These are phyloP conservation scores for Ophiocordyceps camponoti-rufipedis DNA, from an alignment of 2,329 filamentous ascomycete species.

Conservation along the genomic window DNA sequence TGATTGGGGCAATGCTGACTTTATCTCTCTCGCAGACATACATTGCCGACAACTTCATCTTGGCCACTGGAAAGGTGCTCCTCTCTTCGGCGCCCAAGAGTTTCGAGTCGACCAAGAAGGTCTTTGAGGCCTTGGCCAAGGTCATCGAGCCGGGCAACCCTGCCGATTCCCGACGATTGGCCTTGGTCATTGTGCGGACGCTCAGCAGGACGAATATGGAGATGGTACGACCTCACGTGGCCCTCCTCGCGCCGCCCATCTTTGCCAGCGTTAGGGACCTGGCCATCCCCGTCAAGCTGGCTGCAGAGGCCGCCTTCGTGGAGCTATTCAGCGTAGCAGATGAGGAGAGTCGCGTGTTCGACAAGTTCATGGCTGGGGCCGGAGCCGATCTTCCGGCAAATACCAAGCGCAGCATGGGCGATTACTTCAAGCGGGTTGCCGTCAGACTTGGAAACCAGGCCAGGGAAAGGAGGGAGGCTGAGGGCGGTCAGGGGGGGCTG, in stretches of 20 bases:
- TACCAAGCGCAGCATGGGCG: slow-evolving; percentile 76
- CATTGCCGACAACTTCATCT: slow-evolving; percentile 71
- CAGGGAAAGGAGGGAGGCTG: slow-evolving; percentile 75
- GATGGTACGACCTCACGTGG: slow-evolving; percentile 63
- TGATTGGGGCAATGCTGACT: background rate
- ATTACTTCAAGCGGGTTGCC: slow-evolving; percentile 93
- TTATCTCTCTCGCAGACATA: slow-evolving; percentile 35
- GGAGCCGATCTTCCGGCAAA: slow-evolving; percentile 48
- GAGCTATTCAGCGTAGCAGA: slow-evolving; percentile 81
- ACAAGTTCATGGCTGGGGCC: slow-evolving; percentile 66
- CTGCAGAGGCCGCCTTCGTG: slow-evolving; percentile 87
- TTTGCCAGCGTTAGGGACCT: slow-evolving; percentile 82
- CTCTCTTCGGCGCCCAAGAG: slow-evolving; percentile 48
- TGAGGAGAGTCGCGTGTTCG: slow-evolving; percentile 70
- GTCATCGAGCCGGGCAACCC: slow-evolving; percentile 63
- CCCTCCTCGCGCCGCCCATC: slow-evolving; percentile 61
- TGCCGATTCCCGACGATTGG: slow-evolving; percentile 67
- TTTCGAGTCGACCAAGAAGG: slow-evolving; percentile 59
- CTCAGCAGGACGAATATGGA: slow-evolving; percentile 64
- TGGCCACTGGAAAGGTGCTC: slow-evolving; percentile 83
- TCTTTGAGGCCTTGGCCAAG: slow-evolving; percentile 62
- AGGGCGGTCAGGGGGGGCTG: slow-evolving; percentile 72
- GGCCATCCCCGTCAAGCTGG: slow-evolving; percentile 87
- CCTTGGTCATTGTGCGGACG: slow-evolving; percentile 76
- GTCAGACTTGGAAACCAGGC: slow-evolving; percentile 71